Conservation (phyloP, 2,329 filamentous ascomycete genomes). For the Xylaria sp. region DNA sequence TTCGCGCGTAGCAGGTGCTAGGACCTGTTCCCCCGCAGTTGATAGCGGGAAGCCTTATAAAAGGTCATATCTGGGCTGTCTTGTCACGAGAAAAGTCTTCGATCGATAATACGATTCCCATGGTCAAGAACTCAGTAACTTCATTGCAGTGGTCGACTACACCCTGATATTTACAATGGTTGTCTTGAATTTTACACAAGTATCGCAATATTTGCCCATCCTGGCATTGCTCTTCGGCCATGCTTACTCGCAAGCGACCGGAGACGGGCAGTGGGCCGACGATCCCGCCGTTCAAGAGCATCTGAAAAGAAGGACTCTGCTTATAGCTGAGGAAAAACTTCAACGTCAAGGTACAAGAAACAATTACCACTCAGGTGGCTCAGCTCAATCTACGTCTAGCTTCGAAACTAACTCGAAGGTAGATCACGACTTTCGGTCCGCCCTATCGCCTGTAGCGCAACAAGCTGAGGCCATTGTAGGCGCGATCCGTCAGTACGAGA, state of each 20-base stretch:
- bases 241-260: conserved; percentile 2
- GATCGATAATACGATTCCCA: background rate
- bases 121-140: background rate
- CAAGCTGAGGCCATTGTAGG: conserved; percentile 33
- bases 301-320: conserved; percentile 21
- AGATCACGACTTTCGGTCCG: conserved; percentile 31
- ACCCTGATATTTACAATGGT: conserved; percentile 3
- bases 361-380: conserved; percentile 2
- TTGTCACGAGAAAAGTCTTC: background rate
- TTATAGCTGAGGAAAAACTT: conserved; percentile 26
- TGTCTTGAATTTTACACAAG: conserved; percentile 5
- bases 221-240: conserved; percentile 12
- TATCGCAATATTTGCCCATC: conserved; percentile 13
- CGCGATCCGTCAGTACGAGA: conserved; percentile 37
- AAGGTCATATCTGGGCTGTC: background rate
- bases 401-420: conserved; percentile 7
- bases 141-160: conserved; percentile 4
- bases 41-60: background rate
- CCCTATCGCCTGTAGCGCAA: conserved; percentile 29
- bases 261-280: background rate
- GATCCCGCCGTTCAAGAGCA: conserved; percentile 29
- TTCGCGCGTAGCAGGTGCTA: background rate
- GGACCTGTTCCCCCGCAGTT: background rate
- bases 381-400: background rate
- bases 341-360: conserved; percentile 25